phyloP scores from a whole-genome alignment of 345 rosid genomes.

The Eucalyptus sp. region DNA sequence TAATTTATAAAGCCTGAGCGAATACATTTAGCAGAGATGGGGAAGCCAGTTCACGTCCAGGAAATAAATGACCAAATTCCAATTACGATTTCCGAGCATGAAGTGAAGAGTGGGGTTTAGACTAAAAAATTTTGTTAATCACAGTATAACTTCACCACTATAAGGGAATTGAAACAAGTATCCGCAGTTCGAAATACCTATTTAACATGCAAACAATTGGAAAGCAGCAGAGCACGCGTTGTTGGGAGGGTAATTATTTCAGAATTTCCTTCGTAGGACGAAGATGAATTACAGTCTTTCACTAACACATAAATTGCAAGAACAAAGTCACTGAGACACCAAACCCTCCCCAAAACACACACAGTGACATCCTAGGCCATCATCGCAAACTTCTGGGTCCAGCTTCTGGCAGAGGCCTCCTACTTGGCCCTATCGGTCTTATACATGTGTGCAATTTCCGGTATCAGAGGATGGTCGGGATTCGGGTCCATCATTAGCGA shows the following conservation, averaged over 20 bases:
- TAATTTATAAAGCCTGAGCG: neutral
- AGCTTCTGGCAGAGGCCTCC: conserved; percentile 65
- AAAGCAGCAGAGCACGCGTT: neutral
- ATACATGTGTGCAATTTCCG: conserved; percentile 75
- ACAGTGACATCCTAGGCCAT: conserved; percentile 17
- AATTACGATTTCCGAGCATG: neutral
- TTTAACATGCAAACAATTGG: neutral
- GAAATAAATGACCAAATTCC: neutral
- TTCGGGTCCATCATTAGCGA: conserved; percentile 57
- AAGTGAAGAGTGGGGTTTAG: neutral
- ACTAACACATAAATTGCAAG: neutral
- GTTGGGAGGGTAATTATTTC: neutral
- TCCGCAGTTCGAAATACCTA: neutral
- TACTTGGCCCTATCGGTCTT: conserved; percentile 66
- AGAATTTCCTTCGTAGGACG: neutral
- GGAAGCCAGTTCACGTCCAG: neutral
- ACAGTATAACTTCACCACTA: neutral
- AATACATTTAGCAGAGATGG: neutral
- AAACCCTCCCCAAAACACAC: conserved; percentile 17
- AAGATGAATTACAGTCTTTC: neutral
- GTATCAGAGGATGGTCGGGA: conserved; percentile 67
- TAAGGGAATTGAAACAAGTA: neutral
- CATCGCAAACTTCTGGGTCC: conserved; percentile 70
- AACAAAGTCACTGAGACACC: conserved; percentile 12
- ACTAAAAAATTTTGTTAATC: neutral